These are phyloP conservation scores for Onygenales sp. DNA, from an alignment of 2,329 filamentous ascomycete genomes.

Conservation along the genomic window DNA sequence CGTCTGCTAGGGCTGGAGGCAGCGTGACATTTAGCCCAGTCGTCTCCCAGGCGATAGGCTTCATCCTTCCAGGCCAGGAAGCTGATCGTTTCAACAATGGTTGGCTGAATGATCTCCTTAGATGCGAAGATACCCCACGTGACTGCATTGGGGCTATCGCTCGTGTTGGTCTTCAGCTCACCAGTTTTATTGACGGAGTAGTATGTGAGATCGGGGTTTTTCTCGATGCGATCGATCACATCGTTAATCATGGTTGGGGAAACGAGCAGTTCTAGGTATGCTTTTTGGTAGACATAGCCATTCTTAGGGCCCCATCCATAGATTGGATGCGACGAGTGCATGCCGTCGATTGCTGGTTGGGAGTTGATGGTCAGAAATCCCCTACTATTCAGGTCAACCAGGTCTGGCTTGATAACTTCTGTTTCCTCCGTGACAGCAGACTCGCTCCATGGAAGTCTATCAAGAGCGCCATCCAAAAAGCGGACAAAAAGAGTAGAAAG, in stretches of 20 bases:
- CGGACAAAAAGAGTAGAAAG: constrained; percentile 73
- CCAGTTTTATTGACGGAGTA: constrained; percentile 84
- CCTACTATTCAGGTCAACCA: constrained; percentile 73
- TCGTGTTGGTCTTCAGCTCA: constrained; percentile 73
- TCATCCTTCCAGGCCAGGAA: constrained; percentile 99
- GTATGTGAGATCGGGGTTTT: constrained; percentile 77
- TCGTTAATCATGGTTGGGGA: constrained; percentile 69
- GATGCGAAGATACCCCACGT: constrained; percentile 99
- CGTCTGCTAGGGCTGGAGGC: constrained; percentile 64
- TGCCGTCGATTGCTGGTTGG: constrained; percentile 86
- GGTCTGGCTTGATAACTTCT: constrained; percentile 62
- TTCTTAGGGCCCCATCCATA: constrained; percentile 93
- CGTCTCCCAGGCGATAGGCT: constrained; percentile 80
- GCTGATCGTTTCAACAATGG: constrained; percentile 96
- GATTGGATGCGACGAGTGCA: constrained; percentile 74
- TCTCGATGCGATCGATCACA: constrained; percentile 67
- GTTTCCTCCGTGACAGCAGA: constrained; percentile 75
- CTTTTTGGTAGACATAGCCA: constrained; percentile 97
- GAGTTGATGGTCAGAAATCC: constrained; percentile 95
- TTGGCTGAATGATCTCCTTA: constrained; percentile 98
- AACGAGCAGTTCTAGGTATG: constrained; percentile 86
- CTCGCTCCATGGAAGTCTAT: constrained; percentile 89
- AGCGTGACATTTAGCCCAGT: constrained; percentile 90
- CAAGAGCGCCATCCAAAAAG: constrained; percentile 72
- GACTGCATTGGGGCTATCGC: constrained; percentile 84